phyloP scores from a whole-genome alignment of 1,139 yeast genomes.

The Blastobotrys arbuscula region DNA sequence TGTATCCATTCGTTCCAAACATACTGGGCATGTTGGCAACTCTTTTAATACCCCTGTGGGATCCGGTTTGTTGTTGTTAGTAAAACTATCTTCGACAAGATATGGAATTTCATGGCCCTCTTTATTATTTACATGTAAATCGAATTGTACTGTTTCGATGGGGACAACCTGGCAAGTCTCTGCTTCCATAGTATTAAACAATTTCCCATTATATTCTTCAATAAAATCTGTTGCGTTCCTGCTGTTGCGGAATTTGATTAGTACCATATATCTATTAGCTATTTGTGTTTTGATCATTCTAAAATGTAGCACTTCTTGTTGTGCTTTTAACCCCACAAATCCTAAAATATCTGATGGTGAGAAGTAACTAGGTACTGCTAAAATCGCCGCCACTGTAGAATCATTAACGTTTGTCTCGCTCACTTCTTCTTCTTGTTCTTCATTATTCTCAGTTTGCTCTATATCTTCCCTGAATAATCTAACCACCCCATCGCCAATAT shows the following conservation, averaged over 20 bases:
- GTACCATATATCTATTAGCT: constrained; percentile 68
- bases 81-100: constrained; percentile 69
- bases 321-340: constrained; percentile 60
- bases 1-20: constrained; percentile 85
- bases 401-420: constrained; percentile 15
- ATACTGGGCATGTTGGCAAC: constrained; percentile 90
- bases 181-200: constrained; percentile 83
- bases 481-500: constrained; percentile 68
- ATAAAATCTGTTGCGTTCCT: constrained; percentile 59
- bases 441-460: constrained; percentile 20
- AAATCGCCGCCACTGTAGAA: constrained; percentile 52
- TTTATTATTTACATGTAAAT: constrained; percentile 23
- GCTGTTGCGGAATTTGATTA: constrained; percentile 62
- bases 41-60: constrained; percentile 44
- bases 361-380: constrained; percentile 84
- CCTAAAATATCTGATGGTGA: constrained; percentile 81
- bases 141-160: constrained; percentile 44
- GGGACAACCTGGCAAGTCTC: constrained; percentile 76
- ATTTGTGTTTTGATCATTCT: constrained; percentile 63
- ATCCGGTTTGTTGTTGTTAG: constrained; percentile 29
- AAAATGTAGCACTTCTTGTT: constrained; percentile 61
- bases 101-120: constrained; percentile 48
- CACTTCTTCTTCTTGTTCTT: constrained; percentile 9
- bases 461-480: constrained; percentile 56
- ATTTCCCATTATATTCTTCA: constrained; percentile 61